Conservation (phyloP, 345 rosid genomes). For the Pistacia vera region DNA sequence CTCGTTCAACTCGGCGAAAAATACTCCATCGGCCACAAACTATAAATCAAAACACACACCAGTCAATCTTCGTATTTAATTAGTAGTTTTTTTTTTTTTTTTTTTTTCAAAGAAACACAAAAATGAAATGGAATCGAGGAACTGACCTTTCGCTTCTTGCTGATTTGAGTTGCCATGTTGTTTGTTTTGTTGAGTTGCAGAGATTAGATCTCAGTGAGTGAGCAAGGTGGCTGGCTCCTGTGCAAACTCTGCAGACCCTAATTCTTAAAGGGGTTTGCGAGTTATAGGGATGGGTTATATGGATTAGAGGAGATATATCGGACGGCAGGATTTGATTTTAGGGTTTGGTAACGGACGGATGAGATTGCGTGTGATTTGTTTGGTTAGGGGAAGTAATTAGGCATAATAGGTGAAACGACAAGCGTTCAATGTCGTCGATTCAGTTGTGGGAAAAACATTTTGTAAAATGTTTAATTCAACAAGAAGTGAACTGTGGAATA, state of each 20-base stretch:
- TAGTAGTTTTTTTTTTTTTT: no score
- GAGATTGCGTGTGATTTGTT: neutral
- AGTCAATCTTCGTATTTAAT: neutral
- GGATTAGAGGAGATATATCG: constrained; percentile 12
- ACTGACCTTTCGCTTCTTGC: constrained; percentile 79
- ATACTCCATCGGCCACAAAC: constrained; percentile 90
- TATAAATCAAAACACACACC: constrained; percentile 5
- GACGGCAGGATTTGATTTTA: constrained; percentile 18
- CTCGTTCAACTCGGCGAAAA: constrained; percentile 82
- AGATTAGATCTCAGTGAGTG: constrained; percentile 9
- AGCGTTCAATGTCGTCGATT: no score
- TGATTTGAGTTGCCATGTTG: constrained; percentile 76
- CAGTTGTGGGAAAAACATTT: no score
- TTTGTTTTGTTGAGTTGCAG: constrained; percentile 7
- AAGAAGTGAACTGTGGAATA: no score
- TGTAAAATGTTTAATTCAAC: no score
- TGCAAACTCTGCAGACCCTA: constrained; percentile 39
- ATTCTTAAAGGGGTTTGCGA: neutral
- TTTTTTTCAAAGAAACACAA: neutral
- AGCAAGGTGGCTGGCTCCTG: neutral
- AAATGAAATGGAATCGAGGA: neutral
- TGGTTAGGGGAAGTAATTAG: constrained; percentile 3
- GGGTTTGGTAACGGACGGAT: constrained; percentile 18
- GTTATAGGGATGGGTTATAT: constrained; percentile 4
- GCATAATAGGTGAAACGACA: neutral